phyloP scores from a whole-genome alignment of 495 filamentous ascomycete genomes.

The Lichina pygmaea region DNA sequence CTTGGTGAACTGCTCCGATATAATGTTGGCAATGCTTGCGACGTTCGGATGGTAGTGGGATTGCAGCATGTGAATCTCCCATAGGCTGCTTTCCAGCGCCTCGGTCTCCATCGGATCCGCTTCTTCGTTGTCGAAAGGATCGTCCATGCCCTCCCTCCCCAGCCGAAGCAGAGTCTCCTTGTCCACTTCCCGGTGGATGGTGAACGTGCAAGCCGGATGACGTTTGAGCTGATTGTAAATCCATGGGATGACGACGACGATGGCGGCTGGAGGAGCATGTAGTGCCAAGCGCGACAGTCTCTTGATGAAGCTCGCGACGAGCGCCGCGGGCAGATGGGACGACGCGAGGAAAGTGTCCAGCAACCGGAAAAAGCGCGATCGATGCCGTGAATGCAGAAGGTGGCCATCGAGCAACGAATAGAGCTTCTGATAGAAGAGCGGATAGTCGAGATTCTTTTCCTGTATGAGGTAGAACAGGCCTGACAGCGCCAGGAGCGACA shows the following conservation, averaged over 20 bases:
- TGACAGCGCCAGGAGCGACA: conserved; percentile 65
- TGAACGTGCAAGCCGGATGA: conserved; percentile 78
- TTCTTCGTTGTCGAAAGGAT: conserved; percentile 54
- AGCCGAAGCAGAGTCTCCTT: conserved; percentile 25
- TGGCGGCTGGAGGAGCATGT: conserved; percentile 60
- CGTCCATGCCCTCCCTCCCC: conserved; percentile 40
- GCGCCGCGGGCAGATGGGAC: conserved; percentile 66
- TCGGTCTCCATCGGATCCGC: conserved; percentile 57
- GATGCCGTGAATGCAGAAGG: conserved; percentile 76
- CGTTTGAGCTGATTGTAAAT: conserved; percentile 83
- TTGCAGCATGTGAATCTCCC: conserved; percentile 79
- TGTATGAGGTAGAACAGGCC: conserved; percentile 90
- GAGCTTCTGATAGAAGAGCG: conserved; percentile 74
- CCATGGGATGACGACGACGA: conserved; percentile 73
- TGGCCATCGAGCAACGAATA: conserved; percentile 72
- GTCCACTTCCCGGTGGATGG: conserved; percentile 60
- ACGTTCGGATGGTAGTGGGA: conserved; percentile 95
- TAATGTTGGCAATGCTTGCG: conserved; percentile 73
- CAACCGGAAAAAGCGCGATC: conserved; percentile 76
- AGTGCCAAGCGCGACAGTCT: conserved; percentile 57
- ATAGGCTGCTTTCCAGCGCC: conserved; percentile 78
- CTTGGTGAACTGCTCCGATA: conserved; percentile 95
- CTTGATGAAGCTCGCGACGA: conserved; percentile 94
- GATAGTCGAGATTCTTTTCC: conserved; percentile 85
- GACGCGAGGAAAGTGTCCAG: conserved; percentile 82